These are phyloP conservation scores for Noccaea bulbosa DNA, from an alignment of 345 rosid species.

Conservation along the genomic window DNA sequence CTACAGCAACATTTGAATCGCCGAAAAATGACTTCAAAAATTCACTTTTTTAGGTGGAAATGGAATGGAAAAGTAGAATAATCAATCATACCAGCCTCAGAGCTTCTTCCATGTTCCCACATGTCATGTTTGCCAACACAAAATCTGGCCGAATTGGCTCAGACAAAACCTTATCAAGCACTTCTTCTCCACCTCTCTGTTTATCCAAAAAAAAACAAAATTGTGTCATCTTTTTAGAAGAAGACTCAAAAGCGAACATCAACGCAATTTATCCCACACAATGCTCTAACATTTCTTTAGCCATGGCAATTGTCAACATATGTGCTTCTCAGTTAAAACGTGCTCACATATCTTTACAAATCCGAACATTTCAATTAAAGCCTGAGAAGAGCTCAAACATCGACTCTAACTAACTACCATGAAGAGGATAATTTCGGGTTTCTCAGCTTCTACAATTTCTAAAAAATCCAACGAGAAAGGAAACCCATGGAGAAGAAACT, in stretches of 20 bases:
- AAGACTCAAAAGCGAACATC: conserved; percentile 3
- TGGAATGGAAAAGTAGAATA: neutral
- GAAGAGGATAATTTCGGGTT: neutral
- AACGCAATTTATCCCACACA: neutral
- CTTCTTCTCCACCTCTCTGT: conserved; percentile 64
- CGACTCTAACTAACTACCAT: neutral
- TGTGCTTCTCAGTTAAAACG: neutral
- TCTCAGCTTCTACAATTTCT: neutral
- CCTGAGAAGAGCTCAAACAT: conserved; percentile 7
- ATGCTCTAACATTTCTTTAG: neutral
- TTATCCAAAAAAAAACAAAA: neutral
- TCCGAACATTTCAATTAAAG: neutral
- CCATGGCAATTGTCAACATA: neutral
- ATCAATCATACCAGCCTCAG: conserved; percentile 26
- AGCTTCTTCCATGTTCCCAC: conserved; percentile 43
- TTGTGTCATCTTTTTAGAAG: neutral
- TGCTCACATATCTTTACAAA: neutral
- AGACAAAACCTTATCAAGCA: conserved; percentile 61
- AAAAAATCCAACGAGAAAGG: no score
- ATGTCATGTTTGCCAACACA: conserved; percentile 51
- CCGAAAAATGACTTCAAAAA: no score
- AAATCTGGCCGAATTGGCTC: conserved; percentile 71
- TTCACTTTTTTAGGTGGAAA: no score
- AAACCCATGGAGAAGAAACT: neutral
- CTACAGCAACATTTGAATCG: conserved; percentile 33